These are phyloP conservation scores for Candida qinlingensis DNA, from an alignment of 805 yeast species.

Conservation along the genomic window DNA sequence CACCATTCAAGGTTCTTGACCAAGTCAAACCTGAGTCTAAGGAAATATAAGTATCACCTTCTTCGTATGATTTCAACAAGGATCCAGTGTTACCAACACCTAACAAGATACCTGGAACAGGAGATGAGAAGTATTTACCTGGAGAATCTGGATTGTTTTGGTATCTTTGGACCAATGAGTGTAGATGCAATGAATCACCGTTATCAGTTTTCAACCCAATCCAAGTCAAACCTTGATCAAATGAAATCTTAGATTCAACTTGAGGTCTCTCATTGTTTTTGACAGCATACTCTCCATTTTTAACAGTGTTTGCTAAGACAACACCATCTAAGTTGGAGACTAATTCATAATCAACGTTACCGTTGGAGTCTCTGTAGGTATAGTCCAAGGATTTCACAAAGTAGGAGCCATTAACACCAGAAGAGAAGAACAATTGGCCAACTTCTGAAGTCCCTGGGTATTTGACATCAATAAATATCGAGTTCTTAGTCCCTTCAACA, in stretches of 20 bases:
- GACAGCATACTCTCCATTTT: slow-evolving; percentile 18
- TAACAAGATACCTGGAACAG: slow-evolving; percentile 40
- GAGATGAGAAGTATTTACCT: slow-evolving; percentile 32
- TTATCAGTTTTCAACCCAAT: slow-evolving; percentile 24
- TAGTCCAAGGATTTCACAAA: slow-evolving; percentile 41
- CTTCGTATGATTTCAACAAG: slow-evolving; percentile 18
- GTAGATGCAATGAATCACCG: slow-evolving; percentile 30
- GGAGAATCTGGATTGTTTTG: slow-evolving; percentile 16
- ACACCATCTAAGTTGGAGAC: slow-evolving; percentile 55
- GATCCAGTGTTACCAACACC: slow-evolving; percentile 38
- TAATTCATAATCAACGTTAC: slow-evolving; percentile 32
- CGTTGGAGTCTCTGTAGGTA: slow-evolving; percentile 29
- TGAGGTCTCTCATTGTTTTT: not conserved
- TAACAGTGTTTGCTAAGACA: slow-evolving; percentile 43
- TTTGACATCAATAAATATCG: slow-evolving; percentile 36
- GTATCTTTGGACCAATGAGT: slow-evolving; percentile 29
- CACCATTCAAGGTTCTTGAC: slow-evolving; percentile 48
- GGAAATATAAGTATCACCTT: slow-evolving; percentile 54
- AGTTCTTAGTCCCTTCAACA: slow-evolving; percentile 33
- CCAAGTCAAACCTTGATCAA: slow-evolving; percentile 35
- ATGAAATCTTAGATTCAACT: slow-evolving; percentile 28
- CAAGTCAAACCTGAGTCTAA: slow-evolving; percentile 77
- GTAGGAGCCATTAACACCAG: slow-evolving; percentile 48
- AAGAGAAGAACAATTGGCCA: slow-evolving; percentile 29
- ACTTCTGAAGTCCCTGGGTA: slow-evolving; percentile 13